phyloP scores from a whole-genome alignment of 202 grass and related monocot species.

The Panicum virgatum region DNA sequence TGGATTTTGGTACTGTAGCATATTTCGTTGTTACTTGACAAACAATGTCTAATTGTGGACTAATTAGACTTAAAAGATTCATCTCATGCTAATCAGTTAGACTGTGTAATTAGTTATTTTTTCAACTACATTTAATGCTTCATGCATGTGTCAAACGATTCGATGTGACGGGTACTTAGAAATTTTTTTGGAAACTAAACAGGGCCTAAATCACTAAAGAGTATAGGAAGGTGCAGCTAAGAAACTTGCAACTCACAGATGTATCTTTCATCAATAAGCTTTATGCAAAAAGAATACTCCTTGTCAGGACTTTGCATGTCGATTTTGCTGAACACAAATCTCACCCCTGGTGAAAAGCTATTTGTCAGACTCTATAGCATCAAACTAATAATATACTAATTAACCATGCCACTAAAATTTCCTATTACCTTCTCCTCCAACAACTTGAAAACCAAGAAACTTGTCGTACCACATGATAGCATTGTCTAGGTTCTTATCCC shows the following conservation, averaged over 20 bases:
- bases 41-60: too few species aligned
- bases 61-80: too few species aligned
- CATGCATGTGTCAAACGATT: too few species aligned
- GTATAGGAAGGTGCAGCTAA: neutral
- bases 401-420: neutral
- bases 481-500: constrained; percentile 49
- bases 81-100: too few species aligned
- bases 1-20: too few species aligned
- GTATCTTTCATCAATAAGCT: constrained; percentile 64
- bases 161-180: too few species aligned
- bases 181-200: too few species aligned
- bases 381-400: constrained; percentile 16
- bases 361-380: constrained; percentile 14
- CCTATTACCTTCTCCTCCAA: constrained; percentile 82
- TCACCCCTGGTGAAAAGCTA: constrained; percentile 54
- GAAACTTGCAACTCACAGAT: constrained; percentile 55
- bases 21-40: too few species aligned
- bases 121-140: too few species aligned
- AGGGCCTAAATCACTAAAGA: neutral
- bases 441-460: constrained; percentile 71
- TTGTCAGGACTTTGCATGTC: constrained; percentile 52
- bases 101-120: too few species aligned
- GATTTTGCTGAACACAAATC: constrained; percentile 87
- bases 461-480: constrained; percentile 78
- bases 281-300: constrained; percentile 81